Evolutionary conservation across 2,329 filamentous ascomycete species (phyloP), one percentile per base, ranked within the genome.

Genomic region (Amylocarpus encephaloides): DNA sequence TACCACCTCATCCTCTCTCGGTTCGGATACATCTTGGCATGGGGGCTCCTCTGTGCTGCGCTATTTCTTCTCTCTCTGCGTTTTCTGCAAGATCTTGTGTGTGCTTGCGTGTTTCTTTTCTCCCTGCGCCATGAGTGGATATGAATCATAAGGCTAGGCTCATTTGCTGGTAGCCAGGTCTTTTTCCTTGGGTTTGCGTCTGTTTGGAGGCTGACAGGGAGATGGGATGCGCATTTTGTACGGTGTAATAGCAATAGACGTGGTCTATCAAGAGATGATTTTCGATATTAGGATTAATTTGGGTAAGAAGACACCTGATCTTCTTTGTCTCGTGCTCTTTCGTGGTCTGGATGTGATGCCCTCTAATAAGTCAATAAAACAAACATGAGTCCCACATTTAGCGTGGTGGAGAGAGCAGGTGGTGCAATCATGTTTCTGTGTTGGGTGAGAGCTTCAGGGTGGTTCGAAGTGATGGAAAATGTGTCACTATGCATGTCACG

Each of bases 231-330:
- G 62, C 62, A 65, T 66, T 65, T 59, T 65, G 60, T 65, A 66
- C 54, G 63, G 62, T 67, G 64, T 66, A 66, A 66, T 66, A 67
- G 65, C 64, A 65, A 66, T 64, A 66, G 63, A 64, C 62, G 62
- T 65, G 65, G 63, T 66, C 64, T 63, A 65, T 63, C 50, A 62
- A 64, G 61, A 65, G 58, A 59, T 64, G 53, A 53, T 61, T 62
- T 62, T 47, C n/a, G 16, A 26, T 26, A 26, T 26, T 26, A 26
- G 22, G 22, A 26, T 26, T 26, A 26, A 26, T 26, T 26, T 26
- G 22, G 22, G 22, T 26, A 26, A 26, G 22, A 7, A 26, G 22
- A 26, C 22, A 26, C 22, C 22, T 4, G 7, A 26, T 26, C 22
- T 26, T 13, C 34, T 36, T 36, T 36, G 34, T 16, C 34, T 36